phyloP scores from a whole-genome alignment of 352 stramenopile species.

The Globisporangium paddicum region DNA sequence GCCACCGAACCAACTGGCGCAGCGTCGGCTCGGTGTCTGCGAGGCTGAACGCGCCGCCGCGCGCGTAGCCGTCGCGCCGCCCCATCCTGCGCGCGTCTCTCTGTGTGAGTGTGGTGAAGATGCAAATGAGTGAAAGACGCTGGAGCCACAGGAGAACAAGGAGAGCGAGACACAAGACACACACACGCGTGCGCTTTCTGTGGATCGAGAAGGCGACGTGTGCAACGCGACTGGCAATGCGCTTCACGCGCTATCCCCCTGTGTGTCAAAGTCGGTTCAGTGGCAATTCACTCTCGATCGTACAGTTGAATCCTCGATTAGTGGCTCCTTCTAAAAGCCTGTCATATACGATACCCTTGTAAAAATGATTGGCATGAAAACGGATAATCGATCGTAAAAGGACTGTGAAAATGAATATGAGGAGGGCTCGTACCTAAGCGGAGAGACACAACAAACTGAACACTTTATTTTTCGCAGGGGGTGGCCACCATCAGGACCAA shows the following conservation, averaged over 20 bases:
- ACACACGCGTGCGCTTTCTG: too few species aligned
- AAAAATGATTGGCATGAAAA: background rate
- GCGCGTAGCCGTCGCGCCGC: background rate
- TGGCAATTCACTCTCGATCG: too few species aligned
- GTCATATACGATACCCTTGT: background rate
- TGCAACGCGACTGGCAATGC: too few species aligned
- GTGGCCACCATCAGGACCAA: too few species aligned
- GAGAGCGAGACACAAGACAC: too few species aligned
- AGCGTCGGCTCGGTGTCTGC: conserved; percentile 2
- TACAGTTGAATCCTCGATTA: background rate
- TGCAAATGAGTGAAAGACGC: background rate
- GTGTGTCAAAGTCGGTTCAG: background rate
- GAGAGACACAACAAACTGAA: background rate
- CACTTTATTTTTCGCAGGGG: background rate
- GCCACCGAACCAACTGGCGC: conserved; percentile 3
- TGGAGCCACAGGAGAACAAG: background rate
- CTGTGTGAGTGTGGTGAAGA: background rate
- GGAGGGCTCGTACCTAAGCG: too few species aligned
- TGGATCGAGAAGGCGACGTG: too few species aligned
- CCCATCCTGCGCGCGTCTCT: background rate
- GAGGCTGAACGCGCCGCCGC: conserved; percentile 8
- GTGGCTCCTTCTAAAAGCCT: background rate
- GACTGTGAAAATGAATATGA: background rate
- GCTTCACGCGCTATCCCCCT: too few species aligned
- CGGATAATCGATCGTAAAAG: too few species aligned